Evolutionary conservation across 2,329 filamentous ascomycete genomes (phyloP).

Genomic region (Calonectria hawksworthii): DNA sequence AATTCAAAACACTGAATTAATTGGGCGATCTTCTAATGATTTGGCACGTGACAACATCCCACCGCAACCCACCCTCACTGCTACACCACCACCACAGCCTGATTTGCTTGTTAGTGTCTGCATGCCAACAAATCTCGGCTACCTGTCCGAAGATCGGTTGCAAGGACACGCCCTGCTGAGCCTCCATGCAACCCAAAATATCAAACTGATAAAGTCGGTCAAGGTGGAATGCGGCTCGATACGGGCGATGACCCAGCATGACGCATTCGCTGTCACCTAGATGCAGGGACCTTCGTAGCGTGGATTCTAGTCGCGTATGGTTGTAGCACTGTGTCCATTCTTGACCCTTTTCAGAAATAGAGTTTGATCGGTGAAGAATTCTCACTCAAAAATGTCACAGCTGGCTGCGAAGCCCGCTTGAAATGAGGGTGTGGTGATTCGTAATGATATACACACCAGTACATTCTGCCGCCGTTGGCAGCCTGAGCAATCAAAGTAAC

Average conservation of each 20-base stretch:
- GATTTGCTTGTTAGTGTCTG: neutral
- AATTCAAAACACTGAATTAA: neutral
- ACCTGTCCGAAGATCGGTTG: neutral
- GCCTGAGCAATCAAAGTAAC: neutral
- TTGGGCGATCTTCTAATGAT: neutral
- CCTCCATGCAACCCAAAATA: neutral
- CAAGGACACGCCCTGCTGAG: neutral
- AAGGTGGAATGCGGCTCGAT: neutral
- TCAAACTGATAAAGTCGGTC: slow-evolving; percentile 4
- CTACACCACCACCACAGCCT: neutral
- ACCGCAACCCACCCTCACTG: neutral
- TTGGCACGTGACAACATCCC: neutral
- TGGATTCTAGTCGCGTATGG: neutral
- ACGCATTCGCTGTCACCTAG: neutral
- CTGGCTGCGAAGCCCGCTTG: neutral
- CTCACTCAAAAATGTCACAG: neutral
- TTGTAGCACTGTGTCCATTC: slow-evolving; percentile 6
- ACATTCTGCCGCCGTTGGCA: neutral
- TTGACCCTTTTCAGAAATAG: slow-evolving; percentile 9
- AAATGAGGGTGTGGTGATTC: neutral
- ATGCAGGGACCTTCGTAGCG: slow-evolving; percentile 15
- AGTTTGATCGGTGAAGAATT: slow-evolving; percentile 9
- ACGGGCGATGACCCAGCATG: neutral
- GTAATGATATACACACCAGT: neutral
- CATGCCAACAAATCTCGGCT: neutral